Evolutionary conservation across 1,284 basidiomycete species (phyloP).

Genomic region (Cutaneotrichosporon dermatis): DNA sequence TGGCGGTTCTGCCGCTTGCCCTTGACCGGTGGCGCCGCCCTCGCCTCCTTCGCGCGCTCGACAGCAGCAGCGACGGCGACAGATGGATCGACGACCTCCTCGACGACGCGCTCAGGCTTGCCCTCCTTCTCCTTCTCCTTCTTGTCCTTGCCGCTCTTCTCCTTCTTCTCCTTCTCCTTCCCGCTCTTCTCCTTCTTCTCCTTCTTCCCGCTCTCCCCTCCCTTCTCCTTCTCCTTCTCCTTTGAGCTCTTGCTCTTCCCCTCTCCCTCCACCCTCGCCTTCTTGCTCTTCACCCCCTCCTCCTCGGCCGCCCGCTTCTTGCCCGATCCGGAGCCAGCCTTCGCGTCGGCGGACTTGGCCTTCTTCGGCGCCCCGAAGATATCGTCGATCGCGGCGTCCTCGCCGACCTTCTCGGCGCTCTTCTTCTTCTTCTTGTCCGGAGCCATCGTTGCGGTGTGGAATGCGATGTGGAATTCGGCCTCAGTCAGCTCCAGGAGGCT

Average conservation of each 20-base stretch:
- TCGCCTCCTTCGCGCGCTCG: constrained; percentile 10
- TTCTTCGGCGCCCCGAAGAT: constrained; percentile 21
- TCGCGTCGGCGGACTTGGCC: constrained; percentile 10
- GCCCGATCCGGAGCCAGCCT: not conserved
- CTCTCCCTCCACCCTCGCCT: constrained; percentile 14
- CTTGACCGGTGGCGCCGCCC: constrained; percentile 5
- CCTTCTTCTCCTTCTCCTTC: constrained; percentile 4
- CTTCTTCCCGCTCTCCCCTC: not conserved
- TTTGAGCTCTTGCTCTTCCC: constrained; percentile 11
- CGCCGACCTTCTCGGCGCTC: not conserved
- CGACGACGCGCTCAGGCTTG: constrained; percentile 17
- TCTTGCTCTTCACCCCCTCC: constrained; percentile 10
- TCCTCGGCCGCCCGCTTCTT: not conserved
- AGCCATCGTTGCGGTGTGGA: not conserved
- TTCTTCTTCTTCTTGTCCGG: constrained; percentile 23
- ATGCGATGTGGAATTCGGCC: too few species aligned
- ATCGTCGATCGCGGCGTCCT: constrained; percentile 6
- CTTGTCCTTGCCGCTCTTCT: constrained; percentile 13
- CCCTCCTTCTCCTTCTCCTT: not conserved
- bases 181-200: not conserved
- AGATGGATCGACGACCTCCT: constrained; percentile 34
- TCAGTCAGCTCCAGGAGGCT: too few species aligned
- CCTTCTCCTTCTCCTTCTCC: constrained; percentile 1
- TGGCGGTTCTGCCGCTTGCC: constrained; percentile 21
- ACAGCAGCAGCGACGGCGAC: constrained; percentile 11